A percentile compares a stretch with the other conserved stretches of the same genome.
Conservation (phyloP, 148 eudicot genomes). For the Cornus florida region DNA sequence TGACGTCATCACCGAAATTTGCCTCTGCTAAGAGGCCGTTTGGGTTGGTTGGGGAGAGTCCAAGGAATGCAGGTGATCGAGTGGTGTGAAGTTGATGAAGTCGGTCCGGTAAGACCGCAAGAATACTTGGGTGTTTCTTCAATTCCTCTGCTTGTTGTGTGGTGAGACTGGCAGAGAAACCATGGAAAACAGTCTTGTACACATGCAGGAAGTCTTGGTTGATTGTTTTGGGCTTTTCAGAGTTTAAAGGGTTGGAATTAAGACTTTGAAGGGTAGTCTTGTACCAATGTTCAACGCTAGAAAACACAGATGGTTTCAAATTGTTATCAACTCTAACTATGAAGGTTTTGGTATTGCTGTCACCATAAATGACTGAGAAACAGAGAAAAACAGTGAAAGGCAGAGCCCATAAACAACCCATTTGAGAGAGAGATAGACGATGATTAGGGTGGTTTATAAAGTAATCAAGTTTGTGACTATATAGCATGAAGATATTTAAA, state of each 20-base stretch:
- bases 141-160: slow-evolving; percentile 31
- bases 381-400: background rate
- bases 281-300: slow-evolving; percentile 44
- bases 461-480: background rate
- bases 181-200: slow-evolving; percentile 46
- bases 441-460: background rate
- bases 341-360: slow-evolving; percentile 22
- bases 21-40: slow-evolving; percentile 27
- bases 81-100: slow-evolving; percentile 43
- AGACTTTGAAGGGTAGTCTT: slow-evolving; percentile 39
- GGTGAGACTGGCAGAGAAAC: slow-evolving; percentile 43
- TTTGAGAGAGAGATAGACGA: background rate
- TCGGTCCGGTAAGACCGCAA: slow-evolving; percentile 35
- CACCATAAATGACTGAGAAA: background rate
- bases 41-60: slow-evolving; percentile 13
- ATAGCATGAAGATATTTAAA: background rate
- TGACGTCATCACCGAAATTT: slow-evolving; percentile 38
- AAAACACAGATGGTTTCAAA: slow-evolving; percentile 41
- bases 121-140: slow-evolving; percentile 21
- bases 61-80: slow-evolving; percentile 40
- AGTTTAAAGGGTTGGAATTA: slow-evolving; percentile 2
- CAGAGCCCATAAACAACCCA: background rate
- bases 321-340: slow-evolving; percentile 44
- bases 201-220: slow-evolving; percentile 29
- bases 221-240: background rate